Conservation (phyloP, 2,329 filamentous ascomycete species). For the Sordariomycetes sp. region DNA sequence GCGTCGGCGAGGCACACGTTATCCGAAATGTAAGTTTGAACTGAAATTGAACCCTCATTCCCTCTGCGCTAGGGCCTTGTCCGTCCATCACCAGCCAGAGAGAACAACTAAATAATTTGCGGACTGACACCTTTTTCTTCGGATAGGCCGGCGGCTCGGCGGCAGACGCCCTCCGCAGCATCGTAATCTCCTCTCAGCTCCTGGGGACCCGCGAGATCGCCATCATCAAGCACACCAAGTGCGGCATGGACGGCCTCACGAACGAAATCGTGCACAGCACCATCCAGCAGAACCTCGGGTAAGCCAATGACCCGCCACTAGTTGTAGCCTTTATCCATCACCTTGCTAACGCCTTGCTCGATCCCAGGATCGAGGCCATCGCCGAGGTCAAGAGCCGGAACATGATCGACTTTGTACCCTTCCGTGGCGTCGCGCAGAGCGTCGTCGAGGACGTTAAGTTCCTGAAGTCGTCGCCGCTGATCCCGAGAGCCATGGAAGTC, state of each 20-base stretch:
- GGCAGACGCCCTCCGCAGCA: constrained; percentile 58
- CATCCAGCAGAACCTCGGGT: constrained; percentile 41
- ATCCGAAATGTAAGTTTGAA: constrained; percentile 41
- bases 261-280: constrained; percentile 41
- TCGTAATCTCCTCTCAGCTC: constrained; percentile 71
- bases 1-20: constrained; percentile 55
- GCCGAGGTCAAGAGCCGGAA: constrained; percentile 11
- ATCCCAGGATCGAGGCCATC: constrained; percentile 8
- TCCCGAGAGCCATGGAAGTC: constrained; percentile 34
- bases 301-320: constrained; percentile 12
- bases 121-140: background rate
- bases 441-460: constrained; percentile 52
- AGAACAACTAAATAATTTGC: too few species aligned
- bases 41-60: background rate
- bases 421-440: constrained; percentile 45
- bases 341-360: background rate
- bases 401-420: constrained; percentile 41
- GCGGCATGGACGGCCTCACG: constrained; percentile 62
- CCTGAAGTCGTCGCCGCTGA: constrained; percentile 41
- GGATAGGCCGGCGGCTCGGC: constrained; percentile 48
- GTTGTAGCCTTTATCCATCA: background rate
- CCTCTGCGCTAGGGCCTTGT: too few species aligned
- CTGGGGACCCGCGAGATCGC: constrained; percentile 67
- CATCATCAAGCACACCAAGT: constrained; percentile 64
- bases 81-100: too few species aligned